Conservation (phyloP, 2,329 filamentous ascomycete species). For the Diaporthe citriasiana region DNA sequence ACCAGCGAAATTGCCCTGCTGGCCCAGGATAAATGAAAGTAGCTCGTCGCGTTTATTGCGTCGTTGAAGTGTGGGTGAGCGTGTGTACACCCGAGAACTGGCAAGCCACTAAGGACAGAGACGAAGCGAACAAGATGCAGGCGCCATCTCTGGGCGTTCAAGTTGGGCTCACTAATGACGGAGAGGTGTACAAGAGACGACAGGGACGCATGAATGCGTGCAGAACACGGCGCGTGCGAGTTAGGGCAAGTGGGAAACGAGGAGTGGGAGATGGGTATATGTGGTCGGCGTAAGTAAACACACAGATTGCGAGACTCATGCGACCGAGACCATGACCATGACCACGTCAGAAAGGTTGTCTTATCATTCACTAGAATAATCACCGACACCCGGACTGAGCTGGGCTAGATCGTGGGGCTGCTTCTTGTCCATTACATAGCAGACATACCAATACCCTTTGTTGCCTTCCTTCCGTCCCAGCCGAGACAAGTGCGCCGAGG, state of each 20-base stretch:
- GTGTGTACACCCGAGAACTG: neutral
- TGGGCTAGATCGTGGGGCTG: neutral
- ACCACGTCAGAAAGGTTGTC: constrained; percentile 22
- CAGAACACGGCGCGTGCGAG: constrained; percentile 19
- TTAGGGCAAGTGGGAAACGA: constrained; percentile 10
- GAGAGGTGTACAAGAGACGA: neutral
- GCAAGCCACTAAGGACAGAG: constrained; percentile 33
- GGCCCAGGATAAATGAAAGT: neutral
- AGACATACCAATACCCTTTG: constrained; percentile 5
- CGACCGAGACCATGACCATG: constrained; percentile 19
- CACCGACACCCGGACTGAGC: neutral
- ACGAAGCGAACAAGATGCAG: neutral
- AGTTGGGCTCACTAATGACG: neutral
- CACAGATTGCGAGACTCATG: neutral
- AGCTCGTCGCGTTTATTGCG: neutral
- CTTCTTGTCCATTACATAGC: neutral
- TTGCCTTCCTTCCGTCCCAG: constrained; percentile 18
- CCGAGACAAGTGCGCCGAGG: constrained; percentile 5
- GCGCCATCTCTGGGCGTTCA: constrained; percentile 30
- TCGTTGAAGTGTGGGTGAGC: constrained; percentile 12
- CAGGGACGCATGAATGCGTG: constrained; percentile 14
- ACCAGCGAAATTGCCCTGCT: neutral
- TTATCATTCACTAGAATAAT: constrained; percentile 1
- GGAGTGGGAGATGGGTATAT: constrained; percentile 26
- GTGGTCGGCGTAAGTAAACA: constrained; percentile 27